These are phyloP conservation scores for Trichoderma atroviride DNA, from an alignment of 2,329 filamentous ascomycete species.

Conservation along the genomic window DNA sequence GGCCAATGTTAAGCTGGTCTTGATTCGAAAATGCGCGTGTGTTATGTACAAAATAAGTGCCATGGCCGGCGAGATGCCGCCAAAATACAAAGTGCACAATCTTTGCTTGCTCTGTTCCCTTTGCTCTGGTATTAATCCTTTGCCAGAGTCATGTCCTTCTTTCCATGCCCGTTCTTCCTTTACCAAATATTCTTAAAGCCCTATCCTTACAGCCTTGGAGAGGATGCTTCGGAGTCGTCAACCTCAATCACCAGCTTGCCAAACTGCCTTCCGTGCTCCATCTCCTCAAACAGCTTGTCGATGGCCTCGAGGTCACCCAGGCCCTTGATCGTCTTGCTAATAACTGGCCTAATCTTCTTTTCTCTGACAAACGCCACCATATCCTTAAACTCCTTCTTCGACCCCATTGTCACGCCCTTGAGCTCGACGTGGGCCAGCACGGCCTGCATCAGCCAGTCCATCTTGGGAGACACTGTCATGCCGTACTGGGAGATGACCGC, in stretches of 20 bases:
- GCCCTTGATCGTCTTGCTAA: slow-evolving; percentile 74
- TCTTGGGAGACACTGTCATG: slow-evolving; percentile 85
- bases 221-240: slow-evolving; percentile 42
- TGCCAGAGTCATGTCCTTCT: background rate
- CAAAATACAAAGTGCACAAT: background rate
- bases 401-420: slow-evolving; percentile 87
- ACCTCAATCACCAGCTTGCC: slow-evolving; percentile 88
- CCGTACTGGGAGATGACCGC: slow-evolving; percentile 87
- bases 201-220: slow-evolving; percentile 49
- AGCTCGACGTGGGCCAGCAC: slow-evolving; percentile 88
- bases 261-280: slow-evolving; percentile 84
- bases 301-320: slow-evolving; percentile 78
- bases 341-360: slow-evolving; percentile 73
- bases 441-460: slow-evolving; percentile 83
- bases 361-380: slow-evolving; percentile 82
- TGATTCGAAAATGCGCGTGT: background rate
- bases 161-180: background rate
- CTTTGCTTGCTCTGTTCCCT: background rate
- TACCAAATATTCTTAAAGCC: slow-evolving; percentile 39
- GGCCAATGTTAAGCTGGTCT: background rate
- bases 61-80: background rate
- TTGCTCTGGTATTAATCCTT: background rate
- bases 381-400: slow-evolving; percentile 82
- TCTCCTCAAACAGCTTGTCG: slow-evolving; percentile 81
- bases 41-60: background rate